Evolutionary conservation across 192 early-diverging fungal genomes (phyloP), one percentile per base, ranked within the genome.

Genomic region (Coemansia sp.): DNA sequence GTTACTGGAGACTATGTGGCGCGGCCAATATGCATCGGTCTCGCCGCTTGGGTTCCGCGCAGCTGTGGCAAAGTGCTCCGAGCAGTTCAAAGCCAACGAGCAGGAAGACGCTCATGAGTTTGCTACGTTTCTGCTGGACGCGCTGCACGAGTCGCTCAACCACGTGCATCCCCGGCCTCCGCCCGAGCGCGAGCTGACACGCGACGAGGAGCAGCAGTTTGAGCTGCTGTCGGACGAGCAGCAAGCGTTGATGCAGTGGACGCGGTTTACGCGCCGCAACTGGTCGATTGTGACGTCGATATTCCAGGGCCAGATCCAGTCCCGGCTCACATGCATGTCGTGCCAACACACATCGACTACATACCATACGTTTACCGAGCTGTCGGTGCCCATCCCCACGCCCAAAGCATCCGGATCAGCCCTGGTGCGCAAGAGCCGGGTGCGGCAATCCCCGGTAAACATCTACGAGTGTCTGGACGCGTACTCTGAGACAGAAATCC

Each of bases 61-160:
- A 38, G 85, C 86, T 0, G 83, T 98, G 16, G 86, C 86, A 12
- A 78, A 85, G 32, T 90, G 88, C 70, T 89, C 90, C 27, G 85
- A 87, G 4, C 90, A 93, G 64, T 99, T 96, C 71, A 84, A 83
- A 37, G 92, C 92, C 6, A 88, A 85, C 53, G 93, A 97, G 53
- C 97, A 99, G 72, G 95, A 99, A 27, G 97, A 99, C 79, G 91
- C 91, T 0, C 97, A 99, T 68, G 96, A 98, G 78, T 98, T 99
- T 78, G 81, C 97, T 10, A 82, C 86, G 3, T 98, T 92, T 68
- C 70, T 99, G 55, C 71, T 98, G 23, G 95, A 98, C 82, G 82
- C 88, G 0, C 67, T 99, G 16, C 96, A 99, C 68, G 97, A 98
- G 74, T 90, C 96, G 66, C 67, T 97, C 29, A 99, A 99, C 63